Evolutionary conservation across 371 early-diverging fungal species (phyloP).

Genomic region (Mortierella sp.): DNA sequence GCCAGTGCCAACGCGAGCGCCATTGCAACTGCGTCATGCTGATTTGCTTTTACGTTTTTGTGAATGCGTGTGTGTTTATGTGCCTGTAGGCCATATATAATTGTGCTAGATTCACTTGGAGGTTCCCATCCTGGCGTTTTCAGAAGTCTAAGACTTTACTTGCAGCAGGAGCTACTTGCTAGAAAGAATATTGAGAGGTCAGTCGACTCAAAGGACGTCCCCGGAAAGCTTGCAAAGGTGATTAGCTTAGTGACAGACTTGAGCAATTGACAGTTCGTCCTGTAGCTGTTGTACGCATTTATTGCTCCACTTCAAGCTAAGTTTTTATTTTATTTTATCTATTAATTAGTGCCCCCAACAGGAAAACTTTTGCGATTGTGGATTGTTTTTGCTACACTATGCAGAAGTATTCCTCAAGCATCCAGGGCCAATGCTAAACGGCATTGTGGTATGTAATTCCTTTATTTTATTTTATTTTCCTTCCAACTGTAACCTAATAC

Average conservation of each 20-base stretch:
- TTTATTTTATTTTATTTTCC: slow-evolving; percentile 5
- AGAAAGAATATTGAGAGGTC: slow-evolving; percentile 33
- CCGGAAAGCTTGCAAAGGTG: slow-evolving; percentile 56
- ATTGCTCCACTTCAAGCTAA: not conserved
- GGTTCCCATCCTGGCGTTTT: slow-evolving; percentile 57
- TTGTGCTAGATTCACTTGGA: slow-evolving; percentile 70
- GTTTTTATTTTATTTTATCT: not conserved
- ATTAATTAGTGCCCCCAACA: slow-evolving; percentile 60
- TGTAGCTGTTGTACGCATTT: not conserved
- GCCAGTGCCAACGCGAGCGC: not conserved
- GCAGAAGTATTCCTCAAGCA: slow-evolving; percentile 62
- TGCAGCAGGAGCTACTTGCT: slow-evolving; percentile 48
- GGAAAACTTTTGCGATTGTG: slow-evolving; percentile 74
- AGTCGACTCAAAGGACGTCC: slow-evolving; percentile 18
- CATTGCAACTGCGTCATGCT: not conserved
- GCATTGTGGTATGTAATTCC: slow-evolving; percentile 39
- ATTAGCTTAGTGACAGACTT: not conserved
- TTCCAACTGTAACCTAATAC: too few relatives aligned
- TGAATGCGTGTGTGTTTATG: not conserved
- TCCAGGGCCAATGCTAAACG: slow-evolving; percentile 50
- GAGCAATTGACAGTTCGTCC: not conserved
- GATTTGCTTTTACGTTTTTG: not conserved
- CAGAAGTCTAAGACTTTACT: slow-evolving; percentile 58
- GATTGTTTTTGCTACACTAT: slow-evolving; percentile 70
- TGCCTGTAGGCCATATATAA: slow-evolving; percentile 32